Evolutionary conservation across 768 basidiomycete genomes (phyloP).

Genomic region (Crepidotus variabilis): DNA sequence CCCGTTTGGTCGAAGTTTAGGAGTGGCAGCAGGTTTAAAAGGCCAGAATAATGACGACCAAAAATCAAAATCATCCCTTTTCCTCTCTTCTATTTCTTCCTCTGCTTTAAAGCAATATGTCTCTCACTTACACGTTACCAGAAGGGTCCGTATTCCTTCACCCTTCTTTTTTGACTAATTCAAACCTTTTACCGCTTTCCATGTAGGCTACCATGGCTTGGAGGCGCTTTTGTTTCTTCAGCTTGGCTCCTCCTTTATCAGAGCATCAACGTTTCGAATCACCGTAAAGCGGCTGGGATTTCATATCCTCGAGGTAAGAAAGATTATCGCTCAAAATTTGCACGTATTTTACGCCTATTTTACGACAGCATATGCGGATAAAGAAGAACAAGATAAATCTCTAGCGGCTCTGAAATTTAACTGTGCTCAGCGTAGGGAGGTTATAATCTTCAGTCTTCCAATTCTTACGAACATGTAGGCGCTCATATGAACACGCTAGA

Average conservation of each 20-base stretch:
- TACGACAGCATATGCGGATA: slow-evolving; percentile 62
- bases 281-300: slow-evolving; percentile 52
- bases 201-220: slow-evolving; percentile 53
- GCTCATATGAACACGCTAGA: slow-evolving; percentile 69
- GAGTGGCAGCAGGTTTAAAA: too few species aligned
- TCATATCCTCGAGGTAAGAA: slow-evolving; percentile 59
- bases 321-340: too few species aligned
- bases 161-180: too few species aligned
- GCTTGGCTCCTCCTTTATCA: slow-evolving; percentile 51
- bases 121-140: too few species aligned
- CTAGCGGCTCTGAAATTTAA: slow-evolving; percentile 58
- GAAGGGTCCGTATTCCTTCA: too few species aligned
- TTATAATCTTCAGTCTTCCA: neutral
- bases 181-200: neutral
- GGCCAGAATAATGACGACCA: too few species aligned
- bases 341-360: too few species aligned
- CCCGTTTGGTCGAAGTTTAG: too few species aligned
- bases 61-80: too few species aligned
- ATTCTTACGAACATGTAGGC: slow-evolving; percentile 32
- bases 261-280: slow-evolving; percentile 27
- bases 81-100: too few species aligned
- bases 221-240: slow-evolving; percentile 49
- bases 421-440: slow-evolving; percentile 59
- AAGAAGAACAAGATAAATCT: slow-evolving; percentile 48
- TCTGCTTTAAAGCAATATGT: too few species aligned